These are phyloP conservation scores for Mycena vitilis DNA, from an alignment of 768 basidiomycete species.

Conservation along the genomic window DNA sequence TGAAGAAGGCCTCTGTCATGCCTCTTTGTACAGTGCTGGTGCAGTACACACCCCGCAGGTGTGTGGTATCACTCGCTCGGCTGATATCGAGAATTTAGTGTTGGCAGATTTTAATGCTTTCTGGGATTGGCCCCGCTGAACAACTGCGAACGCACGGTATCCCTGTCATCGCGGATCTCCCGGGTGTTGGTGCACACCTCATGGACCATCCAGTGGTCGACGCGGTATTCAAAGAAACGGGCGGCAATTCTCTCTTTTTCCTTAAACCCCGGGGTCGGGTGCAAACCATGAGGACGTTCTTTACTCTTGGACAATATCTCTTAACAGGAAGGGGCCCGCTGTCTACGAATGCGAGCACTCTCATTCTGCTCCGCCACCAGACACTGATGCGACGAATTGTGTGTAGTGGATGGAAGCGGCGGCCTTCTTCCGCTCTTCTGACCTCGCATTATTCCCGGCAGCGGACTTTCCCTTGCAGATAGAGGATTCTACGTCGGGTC, in stretches of 20 bases:
- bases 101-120: conserved; percentile 81
- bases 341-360: conserved; percentile 66
- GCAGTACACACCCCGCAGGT: conserved; percentile 71
- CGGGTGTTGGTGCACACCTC: conserved; percentile 81
- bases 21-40: conserved; percentile 46
- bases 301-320: conserved; percentile 59
- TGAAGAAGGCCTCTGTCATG: not conserved
- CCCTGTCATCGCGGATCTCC: conserved; percentile 69
- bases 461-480: too few relatives aligned
- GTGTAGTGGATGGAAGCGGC: too few relatives aligned
- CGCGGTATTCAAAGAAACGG: conserved; percentile 65
- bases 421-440: too few relatives aligned
- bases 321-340: conserved; percentile 62
- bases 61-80: too few relatives aligned
- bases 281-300: too few relatives aligned
- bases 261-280: conserved; percentile 44
- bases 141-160: conserved; percentile 67
- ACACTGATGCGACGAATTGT: too few relatives aligned
- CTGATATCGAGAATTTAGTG: too few relatives aligned
- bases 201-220: conserved; percentile 76
- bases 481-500: too few relatives aligned
- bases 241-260: conserved; percentile 50
- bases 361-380: too few relatives aligned
- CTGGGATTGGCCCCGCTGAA: conserved; percentile 78
- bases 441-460: too few relatives aligned